These are phyloP conservation scores for Helicocarpus griseus DNA, from an alignment of 2,329 filamentous ascomycete genomes.

Conservation along the genomic window DNA sequence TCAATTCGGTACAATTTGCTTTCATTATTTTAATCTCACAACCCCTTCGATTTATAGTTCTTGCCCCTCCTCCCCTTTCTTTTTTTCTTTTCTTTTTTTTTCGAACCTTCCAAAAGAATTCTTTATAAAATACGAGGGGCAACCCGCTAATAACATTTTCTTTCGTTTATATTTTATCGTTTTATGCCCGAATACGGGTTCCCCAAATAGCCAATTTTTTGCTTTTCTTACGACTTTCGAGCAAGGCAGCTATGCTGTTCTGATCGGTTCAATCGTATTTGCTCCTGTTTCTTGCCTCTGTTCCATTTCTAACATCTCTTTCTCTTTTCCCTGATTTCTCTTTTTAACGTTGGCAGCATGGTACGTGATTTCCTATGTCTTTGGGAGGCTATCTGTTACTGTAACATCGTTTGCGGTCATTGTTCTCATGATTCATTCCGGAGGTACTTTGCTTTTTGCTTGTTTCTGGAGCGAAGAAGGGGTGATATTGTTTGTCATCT, in stretches of 20 bases:
- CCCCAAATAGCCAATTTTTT: no score
- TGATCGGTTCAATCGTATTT: no score
- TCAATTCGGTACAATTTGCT: neutral
- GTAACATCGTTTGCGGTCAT: neutral
- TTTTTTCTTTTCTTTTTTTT: constrained; percentile 5
- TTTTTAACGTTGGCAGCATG: constrained; percentile 4
- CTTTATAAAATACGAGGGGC: constrained; percentile 10
- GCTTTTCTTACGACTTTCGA: no score
- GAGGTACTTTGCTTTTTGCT: no score
- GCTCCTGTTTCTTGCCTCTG: no score
- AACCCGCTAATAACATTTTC: constrained; percentile 24
- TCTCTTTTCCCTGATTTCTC: constrained; percentile 4
- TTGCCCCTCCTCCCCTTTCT: neutral
- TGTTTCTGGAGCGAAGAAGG: no score
- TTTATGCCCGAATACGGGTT: no score
- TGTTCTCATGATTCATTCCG: no score
- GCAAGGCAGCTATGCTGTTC: no score
- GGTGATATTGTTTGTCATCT: no score
- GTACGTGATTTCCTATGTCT: neutral
- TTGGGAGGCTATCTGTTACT: constrained; percentile 1
- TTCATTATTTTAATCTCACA: no score
- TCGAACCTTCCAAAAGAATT: constrained; percentile 10
- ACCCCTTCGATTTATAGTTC: neutral
- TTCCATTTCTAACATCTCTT: constrained; percentile 10
- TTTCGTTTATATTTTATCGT: constrained; percentile 6